A percentile compares a stretch with the other conserved stretches of the same genome.
Conservation (phyloP, 768 basidiomycete genomes). For the Lenzites betulinus region DNA sequence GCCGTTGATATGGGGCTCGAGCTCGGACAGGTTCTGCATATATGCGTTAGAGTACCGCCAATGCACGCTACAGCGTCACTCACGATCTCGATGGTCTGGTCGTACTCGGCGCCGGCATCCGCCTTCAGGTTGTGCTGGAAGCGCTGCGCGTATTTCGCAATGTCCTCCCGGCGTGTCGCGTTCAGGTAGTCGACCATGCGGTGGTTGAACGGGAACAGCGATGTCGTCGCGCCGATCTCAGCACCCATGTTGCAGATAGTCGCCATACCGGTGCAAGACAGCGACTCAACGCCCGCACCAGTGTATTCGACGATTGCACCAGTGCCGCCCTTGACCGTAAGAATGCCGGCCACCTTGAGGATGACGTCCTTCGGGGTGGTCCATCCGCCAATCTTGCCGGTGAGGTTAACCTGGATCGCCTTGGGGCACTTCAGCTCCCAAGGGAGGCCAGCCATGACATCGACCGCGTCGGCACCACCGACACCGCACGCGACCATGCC, state of each 20-base stretch:
- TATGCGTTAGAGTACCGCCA: too few species aligned
- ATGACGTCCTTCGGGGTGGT: slow-evolving; percentile 99
- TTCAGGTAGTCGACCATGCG: slow-evolving; percentile 93
- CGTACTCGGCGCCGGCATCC: slow-evolving; percentile 89
- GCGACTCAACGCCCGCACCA: slow-evolving; percentile 91
- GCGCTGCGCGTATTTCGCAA: slow-evolving; percentile 84
- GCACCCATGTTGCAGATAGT: slow-evolving; percentile 99
- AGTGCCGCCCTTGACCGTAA: slow-evolving; percentile 99
- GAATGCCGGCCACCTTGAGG: slow-evolving; percentile 97
- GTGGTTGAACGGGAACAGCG: slow-evolving; percentile 96
- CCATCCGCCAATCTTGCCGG: slow-evolving; percentile 95
- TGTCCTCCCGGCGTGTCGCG: slow-evolving; percentile 89
- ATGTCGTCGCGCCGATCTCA: slow-evolving; percentile 98
- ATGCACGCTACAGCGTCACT: slow-evolving; percentile 32
- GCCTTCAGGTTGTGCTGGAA: slow-evolving; percentile 91
- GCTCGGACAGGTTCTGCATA: slow-evolving; percentile 91
- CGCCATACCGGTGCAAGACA: slow-evolving; percentile 99
- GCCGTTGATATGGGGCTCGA: slow-evolving; percentile 99
- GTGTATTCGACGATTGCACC: slow-evolving; percentile 98
- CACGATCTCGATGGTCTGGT: slow-evolving; percentile 90
- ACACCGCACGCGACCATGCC: slow-evolving; percentile 99
- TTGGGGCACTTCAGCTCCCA: slow-evolving; percentile 99
- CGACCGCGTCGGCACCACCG: slow-evolving; percentile 98
- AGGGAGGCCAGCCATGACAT: slow-evolving; percentile 97
- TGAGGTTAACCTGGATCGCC: slow-evolving; percentile 96